phyloP scores from a whole-genome alignment of 2,329 filamentous ascomycete genomes.

The Aspergillus floridensis region DNA sequence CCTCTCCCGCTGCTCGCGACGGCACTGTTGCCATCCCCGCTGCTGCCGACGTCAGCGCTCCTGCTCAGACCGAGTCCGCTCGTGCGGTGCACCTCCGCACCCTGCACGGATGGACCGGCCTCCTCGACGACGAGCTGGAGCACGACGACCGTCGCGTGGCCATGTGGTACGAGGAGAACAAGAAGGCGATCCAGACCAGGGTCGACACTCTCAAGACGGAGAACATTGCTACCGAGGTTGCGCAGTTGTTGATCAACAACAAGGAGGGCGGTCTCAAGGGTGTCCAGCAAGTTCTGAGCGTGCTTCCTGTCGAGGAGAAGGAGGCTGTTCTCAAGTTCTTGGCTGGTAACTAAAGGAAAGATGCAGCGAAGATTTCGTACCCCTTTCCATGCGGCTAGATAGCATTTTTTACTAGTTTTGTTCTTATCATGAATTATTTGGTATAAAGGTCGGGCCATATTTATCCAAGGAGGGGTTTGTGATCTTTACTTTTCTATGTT shows the following conservation, averaged over 20 bases:
- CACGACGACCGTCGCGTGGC: constrained; percentile 79
- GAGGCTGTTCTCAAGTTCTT: constrained; percentile 70
- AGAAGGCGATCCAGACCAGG: constrained; percentile 77
- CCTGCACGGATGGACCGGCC: constrained; percentile 77
- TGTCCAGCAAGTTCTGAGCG: constrained; percentile 78
- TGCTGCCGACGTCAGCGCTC: constrained; percentile 26
- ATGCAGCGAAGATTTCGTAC: neutral
- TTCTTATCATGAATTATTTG: neutral
- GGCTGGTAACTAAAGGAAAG: constrained; percentile 20
- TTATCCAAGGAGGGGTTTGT: neutral
- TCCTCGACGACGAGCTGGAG: constrained; percentile 67
- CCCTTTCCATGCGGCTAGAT: neutral
- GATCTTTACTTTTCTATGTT: neutral
- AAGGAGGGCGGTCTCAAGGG: constrained; percentile 75
- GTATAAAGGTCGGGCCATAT: constrained; percentile 1
- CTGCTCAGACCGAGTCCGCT: constrained; percentile 41
- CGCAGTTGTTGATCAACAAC: constrained; percentile 64
- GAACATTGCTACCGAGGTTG: constrained; percentile 66
- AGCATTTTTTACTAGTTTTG: constrained; percentile 6
- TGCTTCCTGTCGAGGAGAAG: constrained; percentile 84
- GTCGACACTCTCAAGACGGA: constrained; percentile 81
- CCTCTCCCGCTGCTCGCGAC: constrained; percentile 35
- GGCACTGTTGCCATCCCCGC: constrained; percentile 44
- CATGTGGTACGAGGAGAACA: constrained; percentile 94
- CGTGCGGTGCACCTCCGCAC: constrained; percentile 69